These are phyloP conservation scores for Colletotrichum aenigma DNA, from an alignment of 2,329 filamentous ascomycete species.

Conservation along the genomic window DNA sequence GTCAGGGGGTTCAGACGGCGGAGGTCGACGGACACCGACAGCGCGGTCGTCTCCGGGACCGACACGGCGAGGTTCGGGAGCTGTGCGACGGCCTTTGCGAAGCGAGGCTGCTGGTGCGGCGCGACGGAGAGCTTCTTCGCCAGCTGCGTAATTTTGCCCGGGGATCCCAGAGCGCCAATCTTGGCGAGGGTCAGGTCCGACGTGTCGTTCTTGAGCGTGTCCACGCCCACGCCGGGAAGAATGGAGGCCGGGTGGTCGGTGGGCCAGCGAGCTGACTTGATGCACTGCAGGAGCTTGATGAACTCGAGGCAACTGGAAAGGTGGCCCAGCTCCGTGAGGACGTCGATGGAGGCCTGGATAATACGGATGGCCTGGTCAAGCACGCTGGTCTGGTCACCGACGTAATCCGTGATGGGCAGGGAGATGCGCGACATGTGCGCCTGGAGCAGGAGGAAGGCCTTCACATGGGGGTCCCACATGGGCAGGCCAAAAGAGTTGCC, in stretches of 20 bases:
- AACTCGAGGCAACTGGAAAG: conserved; percentile 79
- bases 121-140: conserved; percentile 57
- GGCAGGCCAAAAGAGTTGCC: conserved; percentile 71
- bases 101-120: conserved; percentile 44
- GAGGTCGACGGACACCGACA: conserved; percentile 67
- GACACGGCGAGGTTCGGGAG: conserved; percentile 74
- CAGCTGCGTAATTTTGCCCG: conserved; percentile 44
- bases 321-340: conserved; percentile 87
- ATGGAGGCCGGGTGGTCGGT: conserved; percentile 80
- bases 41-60: conserved; percentile 63
- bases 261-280: conserved; percentile 94
- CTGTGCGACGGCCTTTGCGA: conserved; percentile 63
- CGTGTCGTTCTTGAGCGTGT: conserved; percentile 43
- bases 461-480: conserved; percentile 99
- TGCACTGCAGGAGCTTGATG: conserved; percentile 85
- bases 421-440: conserved; percentile 93
- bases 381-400: conserved; percentile 89
- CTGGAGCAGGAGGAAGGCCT: conserved; percentile 91
- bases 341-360: conserved; percentile 92
- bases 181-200: conserved; percentile 43
- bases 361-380: conserved; percentile 97
- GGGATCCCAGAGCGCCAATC: conserved; percentile 38
- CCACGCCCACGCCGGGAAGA: conserved; percentile 70
- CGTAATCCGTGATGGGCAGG: conserved; percentile 94
- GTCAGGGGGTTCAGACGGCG: conserved; percentile 69